Base-by-base conservation (phyloP, 2,329 filamentous ascomycete genomes). In the Corinectria fuckeliana region DNA sequence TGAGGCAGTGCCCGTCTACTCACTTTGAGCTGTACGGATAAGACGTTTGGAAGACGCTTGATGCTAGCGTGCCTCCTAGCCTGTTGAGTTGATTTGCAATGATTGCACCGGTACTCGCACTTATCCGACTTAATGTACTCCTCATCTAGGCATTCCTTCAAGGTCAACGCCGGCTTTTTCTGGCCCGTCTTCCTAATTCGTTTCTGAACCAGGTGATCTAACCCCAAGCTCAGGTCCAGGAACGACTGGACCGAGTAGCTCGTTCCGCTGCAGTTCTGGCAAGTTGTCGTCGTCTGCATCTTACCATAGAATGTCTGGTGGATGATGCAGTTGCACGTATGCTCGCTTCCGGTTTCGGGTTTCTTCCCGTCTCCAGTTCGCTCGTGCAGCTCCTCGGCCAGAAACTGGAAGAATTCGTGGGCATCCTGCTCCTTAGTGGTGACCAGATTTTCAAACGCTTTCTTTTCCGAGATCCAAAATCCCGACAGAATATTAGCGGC, bases 391-490 rank as follows among this genome's bases (percentile, higher is more conserved):
- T 95, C 91, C 78, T 97, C 94, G 32, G 96, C 90, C 30, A 98
- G 85, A 72, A 96, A 97, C 73, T 97, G 93, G 75, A 97, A 96
- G 77, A 96, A 98, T 74, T 98, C 94, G 73, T 98, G 94, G 1
- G 94, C 94, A 72, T 98, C 94, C 78, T 98, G 94, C 76, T 98
- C 94, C 70, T 93, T 92, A 69, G 96, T 96, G 10, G 93, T 95
- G 2, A 94, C 92, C 20, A 93, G 82, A 61, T 90, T 88, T 76
- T 91, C 85, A 61, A 89, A 89, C 0, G 85, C 84, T 74, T 84
- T 87, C 78, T 85, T 88, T 74, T 92, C 91, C 4, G 90, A 92
- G 67, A 93, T 91, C 93, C 93, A 97, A 72, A 93, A 93, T 10
- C 91, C 92, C 57, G 93, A 88, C 42, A 98, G 84, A 72, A 98